phyloP scores from a whole-genome alignment of 1,139 yeast species.

The Debaryomyces subglobosus region DNA sequence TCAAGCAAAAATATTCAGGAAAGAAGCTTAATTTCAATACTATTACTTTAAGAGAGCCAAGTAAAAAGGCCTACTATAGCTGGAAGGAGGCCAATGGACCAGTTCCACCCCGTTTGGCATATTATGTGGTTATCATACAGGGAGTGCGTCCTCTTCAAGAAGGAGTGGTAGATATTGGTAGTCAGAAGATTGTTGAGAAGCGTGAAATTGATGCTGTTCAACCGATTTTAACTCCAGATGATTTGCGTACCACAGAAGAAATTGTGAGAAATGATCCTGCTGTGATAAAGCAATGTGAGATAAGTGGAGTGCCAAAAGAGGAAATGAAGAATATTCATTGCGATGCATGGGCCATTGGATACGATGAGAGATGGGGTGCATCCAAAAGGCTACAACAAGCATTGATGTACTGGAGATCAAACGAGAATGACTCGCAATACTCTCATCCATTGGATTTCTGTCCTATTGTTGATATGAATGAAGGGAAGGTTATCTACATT shows the following conservation, averaged over 20 bases:
- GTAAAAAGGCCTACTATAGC: slow-evolving; percentile 58
- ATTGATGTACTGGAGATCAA: slow-evolving; percentile 73
- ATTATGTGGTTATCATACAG: slow-evolving; percentile 62
- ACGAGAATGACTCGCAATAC: slow-evolving; percentile 80
- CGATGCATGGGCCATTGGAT: slow-evolving; percentile 87
- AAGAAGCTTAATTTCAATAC: slow-evolving; percentile 62
- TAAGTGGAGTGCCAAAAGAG: slow-evolving; percentile 65
- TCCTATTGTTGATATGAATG: slow-evolving; percentile 78
- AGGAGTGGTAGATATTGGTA: slow-evolving; percentile 63
- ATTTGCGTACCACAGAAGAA: slow-evolving; percentile 63
- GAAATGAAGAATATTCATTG: slow-evolving; percentile 77
- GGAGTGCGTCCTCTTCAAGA: slow-evolving; percentile 67
- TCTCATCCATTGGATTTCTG: slow-evolving; percentile 84
- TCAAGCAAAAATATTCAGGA: slow-evolving; percentile 44
- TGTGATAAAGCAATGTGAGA: slow-evolving; percentile 72
- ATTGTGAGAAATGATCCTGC: slow-evolving; percentile 67
- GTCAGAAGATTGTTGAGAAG: slow-evolving; percentile 49
- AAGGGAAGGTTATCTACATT: slow-evolving; percentile 65
- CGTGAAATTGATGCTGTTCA: slow-evolving; percentile 61
- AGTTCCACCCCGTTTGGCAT: slow-evolving; percentile 67
- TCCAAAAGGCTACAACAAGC: slow-evolving; percentile 80
- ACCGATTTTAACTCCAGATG: slow-evolving; percentile 75
- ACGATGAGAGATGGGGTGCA: slow-evolving; percentile 83
- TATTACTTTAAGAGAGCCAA: slow-evolving; percentile 70
- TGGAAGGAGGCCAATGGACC: slow-evolving; percentile 71